phyloP scores from a whole-genome alignment of 306 rosid species.

The Quercus robur region DNA sequence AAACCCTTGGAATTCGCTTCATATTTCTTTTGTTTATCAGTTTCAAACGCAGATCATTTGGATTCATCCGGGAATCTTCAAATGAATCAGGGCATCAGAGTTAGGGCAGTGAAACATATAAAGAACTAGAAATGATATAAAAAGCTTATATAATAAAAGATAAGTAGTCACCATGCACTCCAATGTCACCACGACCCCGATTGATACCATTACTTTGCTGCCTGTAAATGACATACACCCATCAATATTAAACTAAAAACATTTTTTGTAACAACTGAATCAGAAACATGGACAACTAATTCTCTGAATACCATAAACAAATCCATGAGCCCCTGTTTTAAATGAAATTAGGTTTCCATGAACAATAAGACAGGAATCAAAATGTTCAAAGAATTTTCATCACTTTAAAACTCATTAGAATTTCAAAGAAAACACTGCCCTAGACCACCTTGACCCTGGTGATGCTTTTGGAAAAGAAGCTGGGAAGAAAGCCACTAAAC shows the following conservation, averaged over 20 bases:
- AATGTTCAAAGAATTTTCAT: not conserved
- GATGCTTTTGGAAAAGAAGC: not conserved
- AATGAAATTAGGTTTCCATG: not conserved
- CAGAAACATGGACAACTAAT: not conserved
- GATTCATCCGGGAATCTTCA: constrained; percentile 37
- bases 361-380: not conserved
- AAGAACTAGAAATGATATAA: not conserved
- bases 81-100: constrained; percentile 14
- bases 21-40: constrained; percentile 38
- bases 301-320: not conserved
- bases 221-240: constrained; percentile 29
- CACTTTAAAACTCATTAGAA: not conserved
- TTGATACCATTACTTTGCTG: constrained; percentile 36
- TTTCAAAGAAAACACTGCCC: not conserved
- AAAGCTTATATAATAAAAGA: not conserved
- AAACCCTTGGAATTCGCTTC: constrained; percentile 21
- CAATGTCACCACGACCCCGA: constrained; percentile 16
- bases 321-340: not conserved
- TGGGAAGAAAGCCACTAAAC: not conserved
- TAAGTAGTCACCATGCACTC: constrained; percentile 28
- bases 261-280: constrained; percentile 2
- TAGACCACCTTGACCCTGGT: not conserved
- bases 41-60: constrained; percentile 56
- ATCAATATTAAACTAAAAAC: not conserved
- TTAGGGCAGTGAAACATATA: constrained; percentile 5